These are phyloP conservation scores for Venturia aucupariae DNA, from an alignment of 2,329 filamentous ascomycete genomes.

Conservation along the genomic window DNA sequence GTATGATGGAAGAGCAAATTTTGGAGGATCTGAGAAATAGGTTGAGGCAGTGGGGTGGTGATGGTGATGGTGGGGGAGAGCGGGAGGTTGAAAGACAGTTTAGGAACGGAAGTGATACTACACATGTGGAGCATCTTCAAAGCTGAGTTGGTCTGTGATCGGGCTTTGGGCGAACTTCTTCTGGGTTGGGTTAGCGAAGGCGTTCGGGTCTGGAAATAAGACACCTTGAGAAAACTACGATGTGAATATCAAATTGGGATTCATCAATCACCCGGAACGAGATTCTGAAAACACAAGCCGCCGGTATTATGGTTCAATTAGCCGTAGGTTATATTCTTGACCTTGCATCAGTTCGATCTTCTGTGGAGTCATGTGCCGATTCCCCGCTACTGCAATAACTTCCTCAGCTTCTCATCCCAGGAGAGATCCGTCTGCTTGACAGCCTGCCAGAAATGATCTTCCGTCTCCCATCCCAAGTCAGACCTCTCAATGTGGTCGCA, in stretches of 20 bases:
- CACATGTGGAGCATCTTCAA: background rate
- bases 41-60: conserved; percentile 18
- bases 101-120: background rate
- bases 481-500: too few relatives aligned
- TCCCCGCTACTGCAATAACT: too few relatives aligned
- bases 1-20: conserved; percentile 27
- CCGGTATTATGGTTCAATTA: too few relatives aligned
- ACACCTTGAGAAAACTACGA: too few relatives aligned
- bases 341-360: too few relatives aligned
- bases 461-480: too few relatives aligned
- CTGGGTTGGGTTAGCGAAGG: background rate
- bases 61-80: background rate
- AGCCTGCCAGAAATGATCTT: background rate
- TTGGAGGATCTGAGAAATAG: conserved; percentile 28
- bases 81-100: background rate
- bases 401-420: background rate
- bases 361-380: too few relatives aligned
- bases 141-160: background rate
- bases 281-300: too few relatives aligned
- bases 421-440: background rate
- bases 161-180: background rate
- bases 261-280: too few relatives aligned
- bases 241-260: too few relatives aligned
- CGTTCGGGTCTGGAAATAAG: background rate
- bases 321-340: too few relatives aligned